Evolutionary conservation across 169 alveolate species (phyloP), one percentile per base, ranked within the genome.

Genomic region (Cryptosporidium canis): DNA sequence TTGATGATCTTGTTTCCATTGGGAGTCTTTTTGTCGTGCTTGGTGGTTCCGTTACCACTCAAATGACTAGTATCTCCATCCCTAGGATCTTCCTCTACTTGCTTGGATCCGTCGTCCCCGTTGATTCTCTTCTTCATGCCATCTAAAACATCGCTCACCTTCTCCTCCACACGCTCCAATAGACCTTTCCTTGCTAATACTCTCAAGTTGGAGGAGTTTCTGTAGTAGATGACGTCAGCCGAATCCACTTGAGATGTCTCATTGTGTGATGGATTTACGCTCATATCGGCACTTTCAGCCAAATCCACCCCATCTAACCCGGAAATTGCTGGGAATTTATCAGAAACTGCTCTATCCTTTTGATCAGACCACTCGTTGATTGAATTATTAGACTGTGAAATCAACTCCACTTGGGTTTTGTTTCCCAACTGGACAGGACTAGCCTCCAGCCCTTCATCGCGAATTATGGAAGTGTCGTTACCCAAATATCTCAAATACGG

Each of bases 401-500:
- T n/a, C 37, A 63, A 27, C 43, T 37, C 27, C 37, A 29, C 37
- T 39, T 21, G 16, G 43, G 37, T 1, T 63, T 31, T 63, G 47
- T 21, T 24, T 37, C 18, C 37, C 41, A 29, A n/a, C n/a, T n/a
- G n/a, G n/a, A n/a, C n/a, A n/a, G n/a, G n/a, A n/a, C n/a, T n/a
- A n/a, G n/a, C n/a, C n/a, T n/a, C n/a, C n/a, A n/a, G n/a, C n/a
- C n/a, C n/a, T n/a, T n/a, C n/a, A n/a, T n/a, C n/a, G n/a, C n/a
- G n/a, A n/a, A n/a, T n/a, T n/a, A n/a, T n/a, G n/a, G n/a, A n/a
- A 51, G 63, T 8, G 1, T 51, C 63, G 24, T 70, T 41, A 2
- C 56, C 84, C 53, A 77, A 77, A 56, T 77, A 77, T 24, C 87
- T 77, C 11, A 77, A 37, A 58, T 77, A 77, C 39, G 72, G 77